Evolutionary conservation across 2,329 filamentous ascomycete species (phyloP), one percentile per base, ranked within the genome.

Genomic region (Remersonia thermophila): DNA sequence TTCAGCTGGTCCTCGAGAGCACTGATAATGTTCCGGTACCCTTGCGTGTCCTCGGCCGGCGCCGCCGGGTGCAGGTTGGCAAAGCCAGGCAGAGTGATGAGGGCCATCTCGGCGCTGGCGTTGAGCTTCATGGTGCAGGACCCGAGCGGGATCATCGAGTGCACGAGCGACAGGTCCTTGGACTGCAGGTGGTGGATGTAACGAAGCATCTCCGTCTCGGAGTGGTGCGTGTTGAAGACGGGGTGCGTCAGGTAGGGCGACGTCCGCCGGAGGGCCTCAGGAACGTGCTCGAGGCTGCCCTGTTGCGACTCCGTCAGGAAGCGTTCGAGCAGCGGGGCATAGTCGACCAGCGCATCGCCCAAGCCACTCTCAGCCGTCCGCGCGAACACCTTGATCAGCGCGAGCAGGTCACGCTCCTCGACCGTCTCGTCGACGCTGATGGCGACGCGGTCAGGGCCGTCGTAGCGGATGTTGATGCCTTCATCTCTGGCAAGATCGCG

Each of bases 91-190:
- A 77, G 80, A 1, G 83, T 83, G 37, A 95, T 71, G 7, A 87
- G 81, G 12, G 83, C 72, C 89, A 96, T 95, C 63, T 95, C 85
- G 1, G 83, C 83, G 3, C 87, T 91, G 29, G 82, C 83, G 57
- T 95, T 95, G 36, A 95, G 76, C 68, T 96, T 96, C 89, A 96
- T 96, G 11, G 89, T 96, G 67, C 89, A 96, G 1, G 89, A 95
- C 14, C 89, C 89, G 1, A 96, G 73, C 2, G 89, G 86, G 42
- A 96, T 96, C 89, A 96, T 96, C 12, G 87, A 95, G 62, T 96
- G 89, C 2, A 87, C 83, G 4, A 95, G 69, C 2, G 89, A 95
- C 11, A 96, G 65, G 55, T 96, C 89, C 65, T 93, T 95, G 34
- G 86, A 93, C 56, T 93, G 82, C 4, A 96, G 69, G 55, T 94